These are phyloP conservation scores for Rutidosis leptorrhynchoides DNA, from an alignment of 129 eudicot genomes.

Conservation along the genomic window DNA sequence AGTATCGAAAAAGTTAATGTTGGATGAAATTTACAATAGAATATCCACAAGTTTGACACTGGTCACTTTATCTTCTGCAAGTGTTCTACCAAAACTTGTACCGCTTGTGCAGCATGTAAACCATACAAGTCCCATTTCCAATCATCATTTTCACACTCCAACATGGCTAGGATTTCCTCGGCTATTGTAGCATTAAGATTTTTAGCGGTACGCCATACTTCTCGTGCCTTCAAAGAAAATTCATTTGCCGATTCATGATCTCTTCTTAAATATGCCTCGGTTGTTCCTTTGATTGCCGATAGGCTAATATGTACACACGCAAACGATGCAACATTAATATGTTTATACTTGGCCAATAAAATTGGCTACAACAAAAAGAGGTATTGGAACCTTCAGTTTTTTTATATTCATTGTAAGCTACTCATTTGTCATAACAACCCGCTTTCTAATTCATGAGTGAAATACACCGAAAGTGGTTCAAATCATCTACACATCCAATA, in stretches of 20 bases:
- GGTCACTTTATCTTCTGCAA: conserved; percentile 54
- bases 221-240: conserved; percentile 56
- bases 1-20: too few relatives aligned
- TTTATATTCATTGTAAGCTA: too few relatives aligned
- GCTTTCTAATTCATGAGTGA: too few relatives aligned
- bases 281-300: conserved; percentile 73
- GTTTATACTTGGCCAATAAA: too few relatives aligned
- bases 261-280: conserved; percentile 68
- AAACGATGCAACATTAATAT: too few relatives aligned
- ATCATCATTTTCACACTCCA: conserved; percentile 57
- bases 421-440: too few relatives aligned
- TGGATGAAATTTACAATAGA: too few relatives aligned
- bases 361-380: too few relatives aligned
- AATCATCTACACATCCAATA: too few relatives aligned
- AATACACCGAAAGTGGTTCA: too few relatives aligned
- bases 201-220: conserved; percentile 72
- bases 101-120: conserved; percentile 87
- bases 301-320: conserved; percentile 60
- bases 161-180: conserved; percentile 50
- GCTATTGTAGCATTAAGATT: conserved; percentile 74
- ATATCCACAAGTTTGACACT: too few relatives aligned
- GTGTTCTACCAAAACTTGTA: conserved; percentile 63
- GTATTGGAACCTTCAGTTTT: too few relatives aligned
- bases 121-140: conserved; percentile 95
- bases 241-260: conserved; percentile 71